Evolutionary conservation across 805 yeast species (phyloP).

Genomic region (Suhomyces kilbournensis): DNA sequence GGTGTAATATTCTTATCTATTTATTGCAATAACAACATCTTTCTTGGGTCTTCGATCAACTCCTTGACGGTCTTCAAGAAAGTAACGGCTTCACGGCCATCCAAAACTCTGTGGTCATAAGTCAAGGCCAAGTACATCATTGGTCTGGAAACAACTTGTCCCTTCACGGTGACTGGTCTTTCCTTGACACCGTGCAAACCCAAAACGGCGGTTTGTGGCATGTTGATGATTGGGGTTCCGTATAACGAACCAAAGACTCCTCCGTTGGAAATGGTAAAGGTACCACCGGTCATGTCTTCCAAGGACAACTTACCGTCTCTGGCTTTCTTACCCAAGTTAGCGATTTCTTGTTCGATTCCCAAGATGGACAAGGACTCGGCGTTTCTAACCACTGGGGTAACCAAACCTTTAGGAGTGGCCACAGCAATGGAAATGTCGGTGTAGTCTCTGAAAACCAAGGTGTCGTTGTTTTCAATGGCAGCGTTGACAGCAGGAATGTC

Average conservation of each 20-base stretch:
- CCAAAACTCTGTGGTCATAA: conserved; percentile 96
- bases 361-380: conserved; percentile 87
- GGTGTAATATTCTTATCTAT: too few species aligned
- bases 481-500: conserved; percentile 95
- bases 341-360: conserved; percentile 86
- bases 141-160: conserved; percentile 95
- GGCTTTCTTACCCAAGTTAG: conserved; percentile 82
- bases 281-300: conserved; percentile 99
- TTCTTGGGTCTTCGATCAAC: conserved; percentile 97
- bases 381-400: conserved; percentile 96
- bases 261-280: conserved; percentile 98
- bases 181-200: conserved; percentile 98
- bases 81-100: conserved; percentile 98
- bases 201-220: conserved; percentile 97
- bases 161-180: conserved; percentile 95
- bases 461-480: conserved; percentile 86
- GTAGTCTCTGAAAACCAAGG: conserved; percentile 94
- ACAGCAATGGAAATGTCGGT: conserved; percentile 95
- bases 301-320: conserved; percentile 94
- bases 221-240: conserved; percentile 97
- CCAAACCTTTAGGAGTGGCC: conserved; percentile 98
- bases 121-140: conserved; percentile 99
- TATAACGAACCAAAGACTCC: conserved; percentile 97
- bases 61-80: conserved; percentile 96
- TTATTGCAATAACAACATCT: conserved; percentile 63